Percentiles rank a stretch among this genome's conserved stretches.
These are phyloP conservation scores for Ophiocordyceps camponoti-floridani DNA, from an alignment of 2,329 filamentous ascomycete species.

Conservation along the genomic window DNA sequence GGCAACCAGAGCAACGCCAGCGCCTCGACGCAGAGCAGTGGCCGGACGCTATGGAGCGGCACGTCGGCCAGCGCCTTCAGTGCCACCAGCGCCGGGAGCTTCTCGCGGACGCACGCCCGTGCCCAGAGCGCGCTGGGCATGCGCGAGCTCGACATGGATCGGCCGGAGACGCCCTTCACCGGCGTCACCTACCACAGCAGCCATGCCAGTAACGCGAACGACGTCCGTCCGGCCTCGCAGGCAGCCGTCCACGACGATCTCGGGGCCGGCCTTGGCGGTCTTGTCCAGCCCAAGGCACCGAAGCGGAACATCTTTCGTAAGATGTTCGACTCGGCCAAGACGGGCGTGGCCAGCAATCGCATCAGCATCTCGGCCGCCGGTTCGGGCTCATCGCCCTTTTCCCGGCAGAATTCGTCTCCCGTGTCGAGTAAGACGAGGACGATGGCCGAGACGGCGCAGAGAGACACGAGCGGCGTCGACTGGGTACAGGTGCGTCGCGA, in stretches of 20 bases:
- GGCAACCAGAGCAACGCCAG: constrained; percentile 56
- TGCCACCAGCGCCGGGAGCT: constrained; percentile 85
- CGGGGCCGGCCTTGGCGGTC: constrained; percentile 56
- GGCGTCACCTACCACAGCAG: constrained; percentile 85
- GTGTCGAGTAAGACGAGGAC: constrained; percentile 23
- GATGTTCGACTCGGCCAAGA: constrained; percentile 86
- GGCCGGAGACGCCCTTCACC: constrained; percentile 48
- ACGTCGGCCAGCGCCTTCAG: constrained; percentile 80
- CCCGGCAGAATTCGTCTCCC: constrained; percentile 18
- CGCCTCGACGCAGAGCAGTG: constrained; percentile 59
- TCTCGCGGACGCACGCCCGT: constrained; percentile 56
- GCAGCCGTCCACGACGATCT: constrained; percentile 48
- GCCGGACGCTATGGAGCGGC: constrained; percentile 84
- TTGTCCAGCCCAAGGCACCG: constrained; percentile 57
- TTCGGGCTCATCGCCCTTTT: constrained; percentile 20
- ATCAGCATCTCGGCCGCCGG: constrained; percentile 54
- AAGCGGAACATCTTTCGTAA: constrained; percentile 91
- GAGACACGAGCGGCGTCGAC: constrained; percentile 55
- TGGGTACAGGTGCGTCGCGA: constrained; percentile 98
- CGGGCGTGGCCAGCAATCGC: constrained; percentile 74
- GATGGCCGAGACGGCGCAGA: constrained; percentile 18
- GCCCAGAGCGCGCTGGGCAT: constrained; percentile 49
- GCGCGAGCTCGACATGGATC: constrained; percentile 34
- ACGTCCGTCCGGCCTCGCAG: constrained; percentile 42
- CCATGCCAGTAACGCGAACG: constrained; percentile 42